Percentiles rank a stretch among this genome's conserved stretches.
phyloP scores from a whole-genome alignment of 1,139 yeast species.

The Yamadazyma dendronema region DNA sequence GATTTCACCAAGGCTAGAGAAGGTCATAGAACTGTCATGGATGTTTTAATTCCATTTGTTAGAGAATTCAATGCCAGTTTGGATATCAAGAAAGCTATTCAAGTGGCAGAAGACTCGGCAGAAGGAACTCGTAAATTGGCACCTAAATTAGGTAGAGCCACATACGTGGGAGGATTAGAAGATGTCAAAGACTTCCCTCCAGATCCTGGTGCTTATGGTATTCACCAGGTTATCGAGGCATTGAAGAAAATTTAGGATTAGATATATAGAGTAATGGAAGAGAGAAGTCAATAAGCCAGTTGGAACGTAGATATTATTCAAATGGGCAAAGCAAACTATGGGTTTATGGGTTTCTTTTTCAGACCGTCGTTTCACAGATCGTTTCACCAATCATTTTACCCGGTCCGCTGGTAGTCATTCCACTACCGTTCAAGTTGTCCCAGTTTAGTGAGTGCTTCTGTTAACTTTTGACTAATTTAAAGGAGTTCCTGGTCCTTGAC shows the following conservation, averaged over 20 bases:
- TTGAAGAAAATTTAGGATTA: constrained; percentile 8
- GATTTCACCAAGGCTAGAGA: constrained; percentile 47
- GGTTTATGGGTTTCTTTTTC: no score
- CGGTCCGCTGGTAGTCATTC: no score
- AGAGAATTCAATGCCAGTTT: constrained; percentile 24
- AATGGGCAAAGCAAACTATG: no score
- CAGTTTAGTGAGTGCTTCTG: no score
- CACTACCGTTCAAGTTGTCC: no score
- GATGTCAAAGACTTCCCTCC: constrained; percentile 31
- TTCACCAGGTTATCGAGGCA: constrained; percentile 23
- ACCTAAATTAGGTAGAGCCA: constrained; percentile 49
- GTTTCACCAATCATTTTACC: no score
- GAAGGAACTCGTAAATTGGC: constrained; percentile 39
- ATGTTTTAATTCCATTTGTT: constrained; percentile 50
- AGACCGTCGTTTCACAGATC: no score
- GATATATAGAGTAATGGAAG: not conserved
- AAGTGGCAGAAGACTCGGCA: constrained; percentile 37
- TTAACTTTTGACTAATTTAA: no score
- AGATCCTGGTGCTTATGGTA: constrained; percentile 45
- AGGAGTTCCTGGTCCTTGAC: no score
- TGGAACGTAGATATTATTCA: no score
- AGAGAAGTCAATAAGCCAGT: no score
- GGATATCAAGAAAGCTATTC: constrained; percentile 27
- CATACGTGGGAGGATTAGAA: constrained; percentile 39
- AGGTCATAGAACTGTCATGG: constrained; percentile 55